Base-by-base conservation (phyloP, 805 yeast genomes). In the Metschnikowia borealis region DNA sequence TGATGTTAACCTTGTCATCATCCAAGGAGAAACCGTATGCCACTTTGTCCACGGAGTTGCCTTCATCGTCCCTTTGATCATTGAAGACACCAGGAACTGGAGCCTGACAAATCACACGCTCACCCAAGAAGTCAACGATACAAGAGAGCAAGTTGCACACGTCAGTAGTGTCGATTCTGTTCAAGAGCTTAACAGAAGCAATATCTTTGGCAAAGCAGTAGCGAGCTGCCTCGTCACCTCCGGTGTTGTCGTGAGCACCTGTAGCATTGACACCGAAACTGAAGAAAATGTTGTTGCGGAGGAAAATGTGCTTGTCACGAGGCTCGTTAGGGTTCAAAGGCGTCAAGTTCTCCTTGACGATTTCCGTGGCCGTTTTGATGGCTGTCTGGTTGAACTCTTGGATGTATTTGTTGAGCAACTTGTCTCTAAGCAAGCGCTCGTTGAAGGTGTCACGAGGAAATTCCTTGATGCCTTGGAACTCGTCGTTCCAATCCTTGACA, bases 41-140 rank as follows among this genome's bases (percentile, higher is more conserved):
- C 45, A 89, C 87, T 61, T 79, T 81, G 46, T 55, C 60, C 20
- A 54, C 34, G 3, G 57, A 47, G 20, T 56, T 47, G 5, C 60
- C 59, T 13, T 53, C 48, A 2, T 43, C 54, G 37, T 56, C 60
- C 15, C 44, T 35, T 26, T 75, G 64, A 32, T 60, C 62, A 48
- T 80, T 73, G 66, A 87, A 84, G 50, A 87, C 81, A 52, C 98
- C 98, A 14, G 99, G 99, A 40, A 92, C 96, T 11, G 97, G 96
- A 13, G 96, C 88, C 72, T 92, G 98, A 66, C 96, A 89, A 36
- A 92, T 78, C 35, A 92, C 75, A 66, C 98, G 81, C 61, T 82
- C 85, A 54, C 98, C 99, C 62, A 87, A 83, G 70, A 81, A 92
- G 67, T 92, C 98, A 49, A 92, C 88, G 51, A 90, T 78, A n/a